Evolutionary conservation across 768 basidiomycete genomes (phyloP).

Genomic region (Kwoniella dejecticola): DNA sequence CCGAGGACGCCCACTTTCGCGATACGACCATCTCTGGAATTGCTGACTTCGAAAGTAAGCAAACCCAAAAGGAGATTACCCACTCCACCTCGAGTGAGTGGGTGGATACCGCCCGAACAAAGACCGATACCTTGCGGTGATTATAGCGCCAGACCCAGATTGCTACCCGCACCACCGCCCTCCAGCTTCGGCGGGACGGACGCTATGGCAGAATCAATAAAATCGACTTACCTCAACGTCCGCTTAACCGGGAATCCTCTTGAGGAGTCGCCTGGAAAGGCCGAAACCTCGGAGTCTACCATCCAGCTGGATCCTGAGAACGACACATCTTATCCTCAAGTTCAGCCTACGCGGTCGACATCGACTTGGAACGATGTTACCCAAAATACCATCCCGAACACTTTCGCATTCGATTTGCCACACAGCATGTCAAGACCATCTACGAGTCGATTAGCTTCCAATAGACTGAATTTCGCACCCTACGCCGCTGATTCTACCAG

Average conservation of each 20-base stretch:
- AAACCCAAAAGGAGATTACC: constrained; percentile 4
- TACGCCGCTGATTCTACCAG: too few species aligned
- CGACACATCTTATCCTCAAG: not conserved
- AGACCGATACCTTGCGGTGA: constrained; percentile 12
- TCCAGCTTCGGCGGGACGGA: too few species aligned
- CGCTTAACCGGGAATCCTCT: too few species aligned
- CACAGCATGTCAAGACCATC: not conserved
- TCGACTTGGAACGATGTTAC: not conserved
- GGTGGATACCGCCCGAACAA: constrained; percentile 28
- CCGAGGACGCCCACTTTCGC: not conserved
- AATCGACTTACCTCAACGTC: too few species aligned
- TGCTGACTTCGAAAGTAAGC: constrained; percentile 2
- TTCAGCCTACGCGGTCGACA: not conserved
- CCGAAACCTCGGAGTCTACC: too few species aligned
- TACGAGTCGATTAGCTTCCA: not conserved
- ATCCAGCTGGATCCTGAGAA: not conserved
- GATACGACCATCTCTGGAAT: constrained; percentile 8
- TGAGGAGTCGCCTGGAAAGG: not conserved
- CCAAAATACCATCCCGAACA: not conserved
- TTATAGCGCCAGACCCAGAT: not conserved
- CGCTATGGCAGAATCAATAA: too few species aligned
- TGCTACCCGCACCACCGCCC: not conserved
- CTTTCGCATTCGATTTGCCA: not conserved
- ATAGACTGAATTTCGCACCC: too few species aligned
- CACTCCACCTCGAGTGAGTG: constrained; percentile 14